Base-by-base conservation (phyloP, 352 stramenopile species). In the Phytophthora citrophthora region DNA sequence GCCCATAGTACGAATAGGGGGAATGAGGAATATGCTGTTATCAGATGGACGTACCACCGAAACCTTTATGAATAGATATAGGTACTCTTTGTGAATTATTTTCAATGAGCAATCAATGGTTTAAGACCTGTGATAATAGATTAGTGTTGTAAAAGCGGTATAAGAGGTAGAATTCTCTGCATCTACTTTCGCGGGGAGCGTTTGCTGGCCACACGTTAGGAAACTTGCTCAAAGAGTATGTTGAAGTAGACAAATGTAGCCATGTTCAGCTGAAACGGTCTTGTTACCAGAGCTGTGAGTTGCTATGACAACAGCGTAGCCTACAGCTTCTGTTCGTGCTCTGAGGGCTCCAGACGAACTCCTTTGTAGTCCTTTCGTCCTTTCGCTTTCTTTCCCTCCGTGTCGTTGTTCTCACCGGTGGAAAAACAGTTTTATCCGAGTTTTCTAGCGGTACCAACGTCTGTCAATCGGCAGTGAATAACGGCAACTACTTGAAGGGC, bases 241-340 rank as follows among this genome's bases (percentile, higher is more conserved):
- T 64, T 59, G 53, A 68, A 63, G 60, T 64, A 54, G 26, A 8
- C 47, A 43, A 56, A 48, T 67, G 36, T 58, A 69, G 61, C 53
- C 61, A 68, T 68, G 29, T 58, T 13, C 9, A 16, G n/a, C 18
- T 29, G 10, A 18, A 34, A 34, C 29, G 29, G 29, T 13, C 5
- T 32, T 34, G 9, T 34, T 34, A 34, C 29, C 29, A 34, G 29
- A 34, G 29, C 29, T 34, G 29, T 34, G 29, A 11, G 16, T 24
- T 27, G 39, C 39, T 4, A 23, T 18, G 5, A 43, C 36, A 20
- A 16, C 16, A 45, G 39, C n/a, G 41, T 48, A 34, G 9, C 8
- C 20, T 13, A 24, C 11, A 31, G 41, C 41, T 47, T 18, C 11
- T 10, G 27, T 48, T 32, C 40, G 40, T 46, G 8, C 29, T 34